Evolutionary conservation across 164 flowering plant genomes (phyloP), one percentile per base, ranked within the genome.

Genomic region (Tetrastigma voinierianum): DNA sequence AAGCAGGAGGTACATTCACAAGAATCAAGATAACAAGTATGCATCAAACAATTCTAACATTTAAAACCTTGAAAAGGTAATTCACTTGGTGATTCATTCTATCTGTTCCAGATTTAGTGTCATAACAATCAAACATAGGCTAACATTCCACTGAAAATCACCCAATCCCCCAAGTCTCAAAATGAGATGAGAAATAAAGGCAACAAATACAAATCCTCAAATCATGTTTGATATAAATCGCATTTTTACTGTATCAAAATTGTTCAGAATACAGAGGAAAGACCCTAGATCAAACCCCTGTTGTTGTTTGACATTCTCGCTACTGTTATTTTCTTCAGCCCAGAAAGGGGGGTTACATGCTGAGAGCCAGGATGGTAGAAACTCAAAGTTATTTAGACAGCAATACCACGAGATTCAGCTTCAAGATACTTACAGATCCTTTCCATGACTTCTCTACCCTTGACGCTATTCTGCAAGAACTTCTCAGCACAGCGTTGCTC

Each of bases 371-470:
- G 13, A 7, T 49, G 9, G 67, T 65, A 21, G 12, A 57, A 59
- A 19, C 57, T 57, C 45, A 48, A 51, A 24, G 23, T 59, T 21
- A 56, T 55, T 76, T 70, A 86, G 32, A 83, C 17, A 46, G 84
- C 71, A 47, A 90, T 77, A 40, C 90, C 88, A 14, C 85, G 46
- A 23, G 96, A 81, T 75, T 92, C 97, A 66, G 96, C 89, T 74
- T 95, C 98, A 53, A 92, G 88, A 74, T 88, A 95, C 93, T 85
- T 89, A 64, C 99, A 95, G 66, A 95, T 95, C 82, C 95, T 83
- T 83, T 95, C 99, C 97, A 92, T 90, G 12, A 92, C 99, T 67
- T 92, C 99, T 61, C 99, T 86, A 55, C 99, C 96, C 76, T 90
- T 95, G 7, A 66, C 90, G 70, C 97, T 95, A 59, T 95, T 95